A percentile compares a stretch with the other conserved stretches of the same genome.
phyloP scores from a whole-genome alignment of 73 alveolate species.

The Tetrahymena elliotti region DNA sequence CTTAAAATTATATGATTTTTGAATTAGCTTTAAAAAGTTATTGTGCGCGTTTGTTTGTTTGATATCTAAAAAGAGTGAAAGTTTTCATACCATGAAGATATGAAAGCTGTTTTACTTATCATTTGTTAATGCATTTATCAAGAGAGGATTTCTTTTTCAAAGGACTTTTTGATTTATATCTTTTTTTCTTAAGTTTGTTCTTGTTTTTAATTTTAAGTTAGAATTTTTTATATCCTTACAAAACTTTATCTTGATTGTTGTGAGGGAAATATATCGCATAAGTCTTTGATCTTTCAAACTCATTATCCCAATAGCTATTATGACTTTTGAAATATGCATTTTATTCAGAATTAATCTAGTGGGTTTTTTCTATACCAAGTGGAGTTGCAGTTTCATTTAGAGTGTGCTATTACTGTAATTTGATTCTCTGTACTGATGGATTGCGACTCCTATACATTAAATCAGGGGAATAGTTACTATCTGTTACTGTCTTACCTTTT shows the following conservation, averaged over 20 bases:
- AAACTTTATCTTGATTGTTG: neutral
- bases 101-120: neutral
- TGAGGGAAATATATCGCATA: neutral
- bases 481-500: neutral
- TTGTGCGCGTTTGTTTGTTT: no score
- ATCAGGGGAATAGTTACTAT: neutral
- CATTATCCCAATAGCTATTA: neutral
- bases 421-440: neutral
- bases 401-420: neutral
- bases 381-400: neutral
- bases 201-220: neutral
- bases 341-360: neutral
- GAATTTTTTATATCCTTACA: neutral
- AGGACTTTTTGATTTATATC: neutral
- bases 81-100: neutral
- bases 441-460: neutral
- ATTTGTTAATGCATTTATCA: neutral
- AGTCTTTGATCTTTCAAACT: neutral
- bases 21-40: no score
- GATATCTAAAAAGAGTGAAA: no score
- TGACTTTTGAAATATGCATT: neutral
- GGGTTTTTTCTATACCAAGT: neutral
- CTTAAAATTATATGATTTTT: no score
- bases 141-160: neutral
- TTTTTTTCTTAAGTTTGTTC: neutral